phyloP scores from a whole-genome alignment of 2,329 filamentous ascomycete species.

The Colletotrichum trifolii region DNA sequence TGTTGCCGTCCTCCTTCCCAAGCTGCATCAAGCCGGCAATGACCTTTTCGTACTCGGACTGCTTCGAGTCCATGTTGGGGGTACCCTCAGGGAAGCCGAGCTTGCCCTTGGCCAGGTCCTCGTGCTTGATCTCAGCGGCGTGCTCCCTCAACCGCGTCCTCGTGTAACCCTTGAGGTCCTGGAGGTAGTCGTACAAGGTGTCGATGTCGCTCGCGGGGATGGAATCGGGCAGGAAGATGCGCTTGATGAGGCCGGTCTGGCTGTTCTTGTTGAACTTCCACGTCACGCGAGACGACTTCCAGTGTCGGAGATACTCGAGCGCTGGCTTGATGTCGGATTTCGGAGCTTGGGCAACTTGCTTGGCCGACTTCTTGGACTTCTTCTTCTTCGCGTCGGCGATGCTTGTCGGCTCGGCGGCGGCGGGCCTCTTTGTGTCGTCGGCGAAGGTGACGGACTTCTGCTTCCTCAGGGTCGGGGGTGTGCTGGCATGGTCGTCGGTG shows the following conservation, averaged over 20 bases:
- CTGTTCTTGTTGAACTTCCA: slow-evolving; percentile 99
- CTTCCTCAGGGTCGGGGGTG: slow-evolving; percentile 42
- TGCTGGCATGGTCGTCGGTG: slow-evolving; percentile 35
- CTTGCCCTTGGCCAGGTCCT: slow-evolving; percentile 61
- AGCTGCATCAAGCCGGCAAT: slow-evolving; percentile 59
- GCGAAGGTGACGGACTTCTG: slow-evolving; percentile 63
- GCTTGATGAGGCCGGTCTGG: slow-evolving; percentile 86
- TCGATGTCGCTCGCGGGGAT: slow-evolving; percentile 77
- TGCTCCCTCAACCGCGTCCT: slow-evolving; percentile 75
- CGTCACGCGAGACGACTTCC: slow-evolving; percentile 73
- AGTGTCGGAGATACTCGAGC: slow-evolving; percentile 81
- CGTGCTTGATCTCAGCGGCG: slow-evolving; percentile 69
- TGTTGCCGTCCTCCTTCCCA: slow-evolving; percentile 48
- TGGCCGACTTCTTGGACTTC: slow-evolving; percentile 49
- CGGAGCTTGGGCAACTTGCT: slow-evolving; percentile 50
- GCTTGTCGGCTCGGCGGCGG: slow-evolving; percentile 32
- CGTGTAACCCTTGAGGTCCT: slow-evolving; percentile 80
- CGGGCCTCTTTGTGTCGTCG: slow-evolving; percentile 51
- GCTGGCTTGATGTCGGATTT: slow-evolving; percentile 67
- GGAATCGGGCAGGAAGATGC: slow-evolving; percentile 77
- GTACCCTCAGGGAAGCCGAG: slow-evolving; percentile 62
- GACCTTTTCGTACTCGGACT: slow-evolving; percentile 67
- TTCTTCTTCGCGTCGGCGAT: slow-evolving; percentile 43
- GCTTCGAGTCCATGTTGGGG: slow-evolving; percentile 60
- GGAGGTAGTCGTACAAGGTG: slow-evolving; percentile 80